Base-by-base conservation (phyloP, 129 eudicot species). In the Artemisia annua region DNA sequence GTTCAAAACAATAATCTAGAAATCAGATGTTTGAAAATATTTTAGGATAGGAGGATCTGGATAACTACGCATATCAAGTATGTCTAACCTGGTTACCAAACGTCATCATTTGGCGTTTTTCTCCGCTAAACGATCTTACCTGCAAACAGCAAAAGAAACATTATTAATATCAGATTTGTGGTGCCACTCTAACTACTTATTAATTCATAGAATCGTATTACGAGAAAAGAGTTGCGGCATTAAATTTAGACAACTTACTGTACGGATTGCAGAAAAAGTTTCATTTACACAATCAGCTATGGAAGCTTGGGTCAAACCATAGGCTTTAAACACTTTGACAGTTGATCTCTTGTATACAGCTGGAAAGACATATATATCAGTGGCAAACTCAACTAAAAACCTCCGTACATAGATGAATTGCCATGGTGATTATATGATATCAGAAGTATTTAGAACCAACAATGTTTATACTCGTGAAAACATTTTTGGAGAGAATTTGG, bases 71-170 rank as follows among this genome's bases (percentile, higher is more conserved):
- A 70, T 17, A 59, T 48, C 50, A 63, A 9, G 49, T 17, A 55
- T 18, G 3, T 75, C 69, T 72, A 62, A 94, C 98, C 98, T 94
- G 92, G 65, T 77, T 83, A 70, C 91, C 93, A 61, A 94, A 94
- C 79, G 75, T 75, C 75, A 93, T 79, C 98, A 94, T 94, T 84
- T 90, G 98, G 63, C 92, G 98, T 77, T 90, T 94, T 76, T 94
- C 98, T 69, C 98, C 98, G 57, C 97, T 85, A 67, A 94, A 94
- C 54, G 98, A 90, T 78, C 98, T 87, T 59, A 94, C 98, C 98
- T 94, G 86, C 74, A 73, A 20, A 51, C 67, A 71, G 50, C 69
- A 77, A 72, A 7, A 72, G 7, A 79, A 20, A 22, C 68, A 15
- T 48, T 24, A 44, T 66, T 55, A 58, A 56, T 55, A 28, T 11